A percentile compares a stretch with the other conserved stretches of the same genome.
Conservation (phyloP, 1,139 yeast genomes). For the Candida gigantensis region DNA sequence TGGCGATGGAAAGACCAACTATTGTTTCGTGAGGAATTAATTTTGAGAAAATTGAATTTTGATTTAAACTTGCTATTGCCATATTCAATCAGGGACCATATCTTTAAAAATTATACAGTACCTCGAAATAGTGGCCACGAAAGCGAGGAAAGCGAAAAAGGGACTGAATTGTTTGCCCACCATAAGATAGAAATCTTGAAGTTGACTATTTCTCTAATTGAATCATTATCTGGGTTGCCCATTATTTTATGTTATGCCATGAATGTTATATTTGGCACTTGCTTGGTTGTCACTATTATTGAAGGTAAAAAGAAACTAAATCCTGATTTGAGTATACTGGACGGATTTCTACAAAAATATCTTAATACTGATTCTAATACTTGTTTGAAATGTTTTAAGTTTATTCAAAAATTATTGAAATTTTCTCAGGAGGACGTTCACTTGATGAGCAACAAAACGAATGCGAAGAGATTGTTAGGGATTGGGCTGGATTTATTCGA, state of each 20-base stretch:
- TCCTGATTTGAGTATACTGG: conserved; percentile 25
- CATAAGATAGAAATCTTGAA: conserved; percentile 33
- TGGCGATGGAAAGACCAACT: conserved; percentile 53
- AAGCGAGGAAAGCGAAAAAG: conserved; percentile 7
- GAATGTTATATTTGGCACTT: conserved; percentile 35
- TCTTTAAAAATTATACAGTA: conserved; percentile 15
- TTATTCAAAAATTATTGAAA: conserved; percentile 30
- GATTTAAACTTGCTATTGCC: conserved; percentile 44
- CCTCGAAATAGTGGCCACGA: too few species aligned
- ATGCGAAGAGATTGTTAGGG: conserved; percentile 25
- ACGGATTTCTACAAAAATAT: conserved; percentile 19
- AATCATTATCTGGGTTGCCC: conserved; percentile 45
- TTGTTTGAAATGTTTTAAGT: conserved; percentile 37
- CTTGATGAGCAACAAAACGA: conserved; percentile 31
- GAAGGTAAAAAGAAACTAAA: conserved; percentile 31
- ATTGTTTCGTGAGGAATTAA: conserved; percentile 45
- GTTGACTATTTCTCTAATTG: conserved; percentile 37
- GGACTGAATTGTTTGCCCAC: conserved; percentile 19
- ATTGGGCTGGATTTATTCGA: background rate
- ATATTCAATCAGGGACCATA: conserved; percentile 33
- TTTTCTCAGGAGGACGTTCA: conserved; percentile 30
- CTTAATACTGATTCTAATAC: conserved; percentile 21
- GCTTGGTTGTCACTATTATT: conserved; percentile 29
- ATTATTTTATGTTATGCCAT: conserved; percentile 38
- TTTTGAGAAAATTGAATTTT: conserved; percentile 41